phyloP scores from a whole-genome alignment of 1,139 yeast genomes.

The Kurtzmaniella quercitrusa region DNA sequence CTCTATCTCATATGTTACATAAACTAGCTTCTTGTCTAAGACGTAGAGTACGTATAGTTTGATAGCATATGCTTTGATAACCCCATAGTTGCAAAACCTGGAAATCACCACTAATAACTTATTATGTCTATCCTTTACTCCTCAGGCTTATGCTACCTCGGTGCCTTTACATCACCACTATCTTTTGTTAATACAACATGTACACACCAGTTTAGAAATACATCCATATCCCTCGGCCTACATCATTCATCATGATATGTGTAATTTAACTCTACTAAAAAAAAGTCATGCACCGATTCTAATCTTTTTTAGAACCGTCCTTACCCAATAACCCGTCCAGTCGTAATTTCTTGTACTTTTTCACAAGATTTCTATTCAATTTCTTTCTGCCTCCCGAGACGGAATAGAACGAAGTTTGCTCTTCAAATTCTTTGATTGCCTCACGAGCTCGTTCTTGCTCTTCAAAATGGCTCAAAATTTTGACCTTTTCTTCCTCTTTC shows the following conservation, averaged over 20 bases:
- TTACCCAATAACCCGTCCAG: constrained; percentile 19
- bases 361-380: constrained; percentile 28
- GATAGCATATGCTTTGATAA: too few species aligned
- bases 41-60: too few species aligned
- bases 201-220: too few species aligned
- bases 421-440: constrained; percentile 21
- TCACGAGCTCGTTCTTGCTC: constrained; percentile 12
- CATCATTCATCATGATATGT: constrained; percentile 6
- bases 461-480: constrained; percentile 11
- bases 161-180: too few species aligned
- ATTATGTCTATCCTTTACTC: too few species aligned
- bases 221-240: constrained; percentile 7
- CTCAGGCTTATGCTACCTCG: too few species aligned
- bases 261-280: constrained; percentile 7
- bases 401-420: constrained; percentile 10
- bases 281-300: constrained; percentile 9
- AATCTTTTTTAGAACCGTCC: constrained; percentile 10
- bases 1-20: background rate
- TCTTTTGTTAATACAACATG: too few species aligned
- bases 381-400: constrained; percentile 25
- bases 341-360: constrained; percentile 23
- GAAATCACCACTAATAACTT: too few species aligned
- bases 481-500: constrained; percentile 15
- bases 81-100: too few species aligned
- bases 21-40: too few species aligned